A percentile compares a stretch with the other conserved stretches of the same genome.
Conservation (phyloP, 164 flowering plant species). For the Kingdonia uniflora region DNA sequence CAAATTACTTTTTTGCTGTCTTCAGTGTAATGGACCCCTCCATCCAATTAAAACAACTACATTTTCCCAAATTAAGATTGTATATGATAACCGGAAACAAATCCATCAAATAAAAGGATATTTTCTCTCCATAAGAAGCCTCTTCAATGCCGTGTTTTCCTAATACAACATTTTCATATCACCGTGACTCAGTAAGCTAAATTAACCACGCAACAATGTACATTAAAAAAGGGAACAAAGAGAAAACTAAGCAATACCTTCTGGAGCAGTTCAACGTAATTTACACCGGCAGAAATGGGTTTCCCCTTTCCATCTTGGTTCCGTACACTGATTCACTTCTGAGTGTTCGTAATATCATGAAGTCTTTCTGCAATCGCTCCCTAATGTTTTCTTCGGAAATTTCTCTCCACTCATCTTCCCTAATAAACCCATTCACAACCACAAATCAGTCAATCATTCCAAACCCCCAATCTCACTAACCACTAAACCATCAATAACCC, state of each 20-base stretch:
- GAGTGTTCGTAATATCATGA: constrained; percentile 55
- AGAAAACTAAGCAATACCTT: constrained; percentile 27
- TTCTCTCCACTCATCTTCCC: constrained; percentile 28
- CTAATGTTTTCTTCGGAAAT: constrained; percentile 32
- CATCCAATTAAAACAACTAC: no score
- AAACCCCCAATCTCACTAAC: constrained; percentile 4
- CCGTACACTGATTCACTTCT: no score
- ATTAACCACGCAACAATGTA: background rate
- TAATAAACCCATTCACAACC: background rate
- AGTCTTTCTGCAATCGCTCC: constrained; percentile 36
- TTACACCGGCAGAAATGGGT: constrained; percentile 12
- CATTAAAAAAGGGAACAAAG: background rate
- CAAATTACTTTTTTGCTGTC: no score
- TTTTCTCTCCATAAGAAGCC: constrained; percentile 55
- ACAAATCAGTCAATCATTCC: background rate
- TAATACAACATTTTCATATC: constrained; percentile 15
- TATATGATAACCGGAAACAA: background rate
- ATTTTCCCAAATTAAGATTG: no score
- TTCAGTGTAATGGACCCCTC: no score
- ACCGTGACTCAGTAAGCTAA: background rate
- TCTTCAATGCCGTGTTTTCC: constrained; percentile 48
- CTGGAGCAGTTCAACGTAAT: constrained; percentile 32
- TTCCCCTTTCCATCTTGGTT: no score
- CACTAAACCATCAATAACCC: background rate
- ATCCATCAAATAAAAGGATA: constrained; percentile 10